phyloP scores from a whole-genome alignment of 345 rosid genomes.

The Citrus maxima region DNA sequence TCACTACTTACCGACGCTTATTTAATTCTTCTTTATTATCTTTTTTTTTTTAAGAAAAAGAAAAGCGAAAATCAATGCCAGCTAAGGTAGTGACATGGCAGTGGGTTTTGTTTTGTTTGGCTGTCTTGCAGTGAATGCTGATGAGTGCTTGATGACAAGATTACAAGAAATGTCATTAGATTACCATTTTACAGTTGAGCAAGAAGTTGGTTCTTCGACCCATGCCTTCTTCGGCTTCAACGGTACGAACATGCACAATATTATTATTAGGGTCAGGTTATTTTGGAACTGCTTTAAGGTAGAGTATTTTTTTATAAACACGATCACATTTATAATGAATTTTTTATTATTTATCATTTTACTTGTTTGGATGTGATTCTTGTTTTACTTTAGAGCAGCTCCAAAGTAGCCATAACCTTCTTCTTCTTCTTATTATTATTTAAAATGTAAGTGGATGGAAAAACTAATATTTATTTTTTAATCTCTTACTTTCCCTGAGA shows the following conservation, averaged over 20 bases:
- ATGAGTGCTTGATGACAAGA: slow-evolving; percentile 96
- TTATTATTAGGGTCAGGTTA: too few relatives aligned
- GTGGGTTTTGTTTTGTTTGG: not conserved
- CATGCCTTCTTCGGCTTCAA: slow-evolving; percentile 96
- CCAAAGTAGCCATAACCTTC: too few relatives aligned
- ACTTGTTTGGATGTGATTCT: fast-evolving
- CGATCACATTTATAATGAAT: fast-evolving
- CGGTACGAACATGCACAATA: slow-evolving; percentile 31
- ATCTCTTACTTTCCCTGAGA: too few relatives aligned
- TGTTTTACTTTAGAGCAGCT: fast-evolving
- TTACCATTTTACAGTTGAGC: slow-evolving; percentile 93
- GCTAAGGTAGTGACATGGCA: slow-evolving; percentile 26
- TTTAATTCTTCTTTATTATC: not conserved
- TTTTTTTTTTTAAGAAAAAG: too few relatives aligned
- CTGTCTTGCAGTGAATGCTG: slow-evolving; percentile 67
- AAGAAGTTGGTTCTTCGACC: slow-evolving; percentile 96
- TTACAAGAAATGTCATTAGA: slow-evolving; percentile 98
- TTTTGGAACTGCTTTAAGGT: fast-evolving
- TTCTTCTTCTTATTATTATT: too few relatives aligned
- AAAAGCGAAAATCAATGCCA: slow-evolving; percentile 10
- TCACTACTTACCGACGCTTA: slow-evolving; percentile 24
- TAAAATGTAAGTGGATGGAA: too few relatives aligned
- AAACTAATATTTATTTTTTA: too few relatives aligned
- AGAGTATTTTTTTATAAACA: fast-evolving
- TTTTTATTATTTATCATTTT: too few relatives aligned